Percentiles rank a stretch among this genome's conserved stretches.
phyloP scores from a whole-genome alignment of 345 rosid genomes.

The Bruguiera sexangula region DNA sequence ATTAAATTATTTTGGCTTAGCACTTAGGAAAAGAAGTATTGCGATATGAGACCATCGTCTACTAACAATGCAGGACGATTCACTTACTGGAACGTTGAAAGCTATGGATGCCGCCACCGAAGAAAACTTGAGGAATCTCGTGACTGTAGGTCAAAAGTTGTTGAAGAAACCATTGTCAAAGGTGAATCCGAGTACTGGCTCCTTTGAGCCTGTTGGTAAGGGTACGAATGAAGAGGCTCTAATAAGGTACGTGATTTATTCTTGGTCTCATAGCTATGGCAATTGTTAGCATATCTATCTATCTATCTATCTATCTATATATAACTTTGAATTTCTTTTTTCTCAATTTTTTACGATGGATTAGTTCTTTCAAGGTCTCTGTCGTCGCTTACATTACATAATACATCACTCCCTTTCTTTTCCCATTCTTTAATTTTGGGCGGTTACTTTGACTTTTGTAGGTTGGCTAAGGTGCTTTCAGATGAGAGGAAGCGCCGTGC shows the following conservation, averaged over 20 bases:
- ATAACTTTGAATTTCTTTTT: no score
- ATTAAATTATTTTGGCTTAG: no score
- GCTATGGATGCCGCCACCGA: slow-evolving; percentile 27
- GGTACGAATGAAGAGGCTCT: slow-evolving; percentile 40
- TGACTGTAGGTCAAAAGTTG: slow-evolving; percentile 23
- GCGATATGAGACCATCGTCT: no score
- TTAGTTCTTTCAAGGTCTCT: no score
- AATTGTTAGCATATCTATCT: no score
- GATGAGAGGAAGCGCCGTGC: slow-evolving; percentile 9
- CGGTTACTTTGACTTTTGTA: not conserved
- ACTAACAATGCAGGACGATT: slow-evolving; percentile 25
- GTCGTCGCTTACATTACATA: no score
- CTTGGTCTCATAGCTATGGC: no score
- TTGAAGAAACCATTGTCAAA: slow-evolving; percentile 38
- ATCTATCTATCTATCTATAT: no score
- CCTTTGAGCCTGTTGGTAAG: slow-evolving; percentile 7
- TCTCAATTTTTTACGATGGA: no score
- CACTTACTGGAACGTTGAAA: slow-evolving; percentile 11
- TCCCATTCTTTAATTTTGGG: not conserved
- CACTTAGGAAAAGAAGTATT: no score
- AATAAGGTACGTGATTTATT: slow-evolving; percentile 12
- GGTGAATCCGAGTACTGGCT: slow-evolving; percentile 33
- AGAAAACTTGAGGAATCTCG: slow-evolving; percentile 27
- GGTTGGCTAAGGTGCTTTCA: slow-evolving; percentile 17
- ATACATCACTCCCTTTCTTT: not conserved